A percentile compares a stretch with the other conserved stretches of the same genome.
Conservation (phyloP, 768 basidiomycete species). For the Suillus luteus region DNA sequence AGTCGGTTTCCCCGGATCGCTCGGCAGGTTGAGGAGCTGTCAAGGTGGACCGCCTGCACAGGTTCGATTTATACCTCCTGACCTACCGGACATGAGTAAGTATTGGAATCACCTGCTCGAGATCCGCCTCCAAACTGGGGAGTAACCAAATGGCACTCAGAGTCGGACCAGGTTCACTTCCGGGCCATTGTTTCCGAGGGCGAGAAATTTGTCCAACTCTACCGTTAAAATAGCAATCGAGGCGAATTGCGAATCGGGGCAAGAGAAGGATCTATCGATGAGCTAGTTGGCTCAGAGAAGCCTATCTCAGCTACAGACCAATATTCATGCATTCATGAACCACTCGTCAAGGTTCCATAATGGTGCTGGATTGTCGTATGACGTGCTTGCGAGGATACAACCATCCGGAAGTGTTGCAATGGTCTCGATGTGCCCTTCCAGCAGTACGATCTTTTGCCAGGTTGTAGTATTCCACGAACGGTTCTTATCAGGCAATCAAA, state of each 20-base stretch:
- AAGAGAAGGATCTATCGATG: slow-evolving; percentile 48
- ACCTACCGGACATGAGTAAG: not conserved
- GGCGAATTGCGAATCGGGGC: slow-evolving; percentile 36
- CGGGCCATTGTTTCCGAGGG: not conserved
- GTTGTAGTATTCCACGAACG: too few relatives aligned
- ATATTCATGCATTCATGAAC: slow-evolving; percentile 16
- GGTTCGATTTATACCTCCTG: not conserved
- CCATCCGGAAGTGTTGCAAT: not conserved
- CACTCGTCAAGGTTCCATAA: too few relatives aligned
- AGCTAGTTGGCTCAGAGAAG: slow-evolving; percentile 47
- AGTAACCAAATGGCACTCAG: not conserved
- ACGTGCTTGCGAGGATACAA: not conserved
- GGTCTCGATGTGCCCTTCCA: too few relatives aligned
- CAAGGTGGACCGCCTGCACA: not conserved
- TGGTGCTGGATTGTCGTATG: not conserved
- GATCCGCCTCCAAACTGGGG: not conserved
- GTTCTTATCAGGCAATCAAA: too few relatives aligned
- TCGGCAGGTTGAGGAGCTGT: not conserved
- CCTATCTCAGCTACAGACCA: slow-evolving; percentile 31
- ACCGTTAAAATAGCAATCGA: slow-evolving; percentile 52
- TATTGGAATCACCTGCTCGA: not conserved
- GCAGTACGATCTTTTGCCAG: not conserved
- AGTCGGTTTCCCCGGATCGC: not conserved
- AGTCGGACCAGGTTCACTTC: not conserved
- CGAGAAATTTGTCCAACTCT: not conserved